Evolutionary conservation across 768 basidiomycete species (phyloP), one percentile per base, ranked within the genome.

Genomic region (Leccinum aurantiacum): DNA sequence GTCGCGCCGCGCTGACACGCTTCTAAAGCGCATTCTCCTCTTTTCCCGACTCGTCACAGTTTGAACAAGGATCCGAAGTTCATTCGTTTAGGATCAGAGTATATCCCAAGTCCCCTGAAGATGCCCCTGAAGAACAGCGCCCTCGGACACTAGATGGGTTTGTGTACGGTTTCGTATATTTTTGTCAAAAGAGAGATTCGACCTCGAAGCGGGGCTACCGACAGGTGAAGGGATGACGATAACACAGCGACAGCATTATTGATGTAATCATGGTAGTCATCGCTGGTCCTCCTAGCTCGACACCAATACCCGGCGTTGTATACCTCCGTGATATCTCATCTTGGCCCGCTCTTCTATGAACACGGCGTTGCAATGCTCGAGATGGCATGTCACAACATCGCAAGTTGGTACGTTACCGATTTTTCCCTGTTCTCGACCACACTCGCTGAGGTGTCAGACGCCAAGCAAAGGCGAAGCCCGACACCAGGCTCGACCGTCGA

Each of bases 31-130:
- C 94, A 2, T 98, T 98, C 72, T 91, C 90, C 7, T 86, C 93
- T 1, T 94, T 98, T 67, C 95, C 95, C 0, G 95, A 98, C 69
- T 93, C 93, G 0, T 75, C 86, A 2, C 86, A 91, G 57, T 93
- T 93, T 59, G 87, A 91, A 50, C 88, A 95, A 69, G 93, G 93
- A 6, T 85, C 86, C 0, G 87, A 91, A 68, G 80, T 82, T 1
- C 93, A 96, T 72, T 93, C 91, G 0, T 96, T 96, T 77, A 87
- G 94, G 53, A 84, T 96, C 56, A 85, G 91, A 53, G 81, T 81
- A 66, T 78, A 80, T 54, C 65, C 73, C 6, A 57, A 62, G 38
- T 62, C 74, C 0, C 50, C 22, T 37, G 58, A 56, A 66, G 58
- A 60, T 8, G 1, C 46, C 10, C 19, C n/a, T 13, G 70, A 25